Base-by-base conservation (phyloP, 1,284 basidiomycete species). In the Cystobasidiaceae sp. region DNA sequence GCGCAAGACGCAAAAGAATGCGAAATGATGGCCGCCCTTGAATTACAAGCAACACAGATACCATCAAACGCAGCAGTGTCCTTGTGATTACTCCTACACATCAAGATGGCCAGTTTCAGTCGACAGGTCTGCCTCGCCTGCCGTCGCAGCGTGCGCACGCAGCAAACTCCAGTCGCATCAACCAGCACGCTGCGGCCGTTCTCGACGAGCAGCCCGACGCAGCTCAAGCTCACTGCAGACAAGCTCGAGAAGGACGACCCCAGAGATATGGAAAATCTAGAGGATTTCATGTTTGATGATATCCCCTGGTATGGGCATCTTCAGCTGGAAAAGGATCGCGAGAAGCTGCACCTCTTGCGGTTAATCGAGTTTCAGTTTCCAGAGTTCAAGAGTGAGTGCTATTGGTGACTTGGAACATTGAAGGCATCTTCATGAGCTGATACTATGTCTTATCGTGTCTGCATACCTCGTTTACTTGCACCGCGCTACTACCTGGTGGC, bases 361-460 rank as follows among this genome's bases (percentile, higher is more conserved):
- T 59, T 71, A 23, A 71, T 72, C 51, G 67, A 73, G 52, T 65
- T 69, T 46, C 72, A 73, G 55, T 71, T 73, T 11, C 63, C 61
- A 62, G 61, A 68, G 21, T 67, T 72, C 28, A 63, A 70, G 15
- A 68, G 71, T 72, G 30, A 27, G 70, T 56, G 6, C 52, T 48
- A 54, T 32, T 9, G n/a, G n/a, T n/a, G n/a, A n/a, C n/a, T n/a
- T n/a, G n/a, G n/a, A n/a, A n/a, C n/a, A n/a, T n/a, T n/a, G n/a
- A n/a, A n/a, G n/a, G n/a, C n/a, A n/a, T n/a, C n/a, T n/a, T n/a
- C n/a, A n/a, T n/a, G n/a, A n/a, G n/a, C n/a, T n/a, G n/a, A n/a
- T n/a, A n/a, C n/a, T n/a, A n/a, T n/a, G n/a, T n/a, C n/a, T n/a
- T n/a, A n/a, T n/a, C n/a, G n/a, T n/a, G n/a, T n/a, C n/a, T n/a